phyloP scores from a whole-genome alignment of 176 grass and related monocot genomes.

The Triticum urartu region DNA sequence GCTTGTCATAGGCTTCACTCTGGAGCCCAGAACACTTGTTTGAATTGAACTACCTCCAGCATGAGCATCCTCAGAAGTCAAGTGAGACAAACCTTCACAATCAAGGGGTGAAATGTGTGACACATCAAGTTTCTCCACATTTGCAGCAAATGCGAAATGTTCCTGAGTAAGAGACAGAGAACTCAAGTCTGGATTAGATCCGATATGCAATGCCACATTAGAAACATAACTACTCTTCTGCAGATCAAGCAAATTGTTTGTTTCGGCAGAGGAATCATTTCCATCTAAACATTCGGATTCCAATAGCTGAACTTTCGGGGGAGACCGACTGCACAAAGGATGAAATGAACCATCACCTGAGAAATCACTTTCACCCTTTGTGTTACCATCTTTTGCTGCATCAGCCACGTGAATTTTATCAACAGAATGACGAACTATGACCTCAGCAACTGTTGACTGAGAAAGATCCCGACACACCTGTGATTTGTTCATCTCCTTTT shows the following conservation, averaged over 20 bases:
- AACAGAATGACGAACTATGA: conserved; percentile 20
- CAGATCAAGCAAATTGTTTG: conserved; percentile 33
- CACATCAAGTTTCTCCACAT: conserved; percentile 35
- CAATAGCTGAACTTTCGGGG: conserved; percentile 20
- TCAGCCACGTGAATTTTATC: conserved; percentile 26
- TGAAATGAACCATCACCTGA: conserved; percentile 24
- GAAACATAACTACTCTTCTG: conserved; percentile 22
- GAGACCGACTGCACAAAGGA: conserved; percentile 3
- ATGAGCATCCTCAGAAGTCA: conserved; percentile 21
- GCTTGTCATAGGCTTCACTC: conserved; percentile 34
- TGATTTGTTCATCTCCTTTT: conserved; percentile 32
- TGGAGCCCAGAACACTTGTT: conserved; percentile 26
- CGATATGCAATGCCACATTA: conserved; percentile 28
- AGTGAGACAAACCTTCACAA: conserved; percentile 18
- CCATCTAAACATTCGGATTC: conserved; percentile 15
- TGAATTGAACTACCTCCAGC: conserved; percentile 17
- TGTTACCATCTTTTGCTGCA: conserved; percentile 19
- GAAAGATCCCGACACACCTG: not conserved
- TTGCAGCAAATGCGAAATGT: conserved; percentile 2
- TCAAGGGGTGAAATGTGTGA: not conserved
- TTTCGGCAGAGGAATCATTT: conserved; percentile 27
- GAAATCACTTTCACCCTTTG: conserved; percentile 31
- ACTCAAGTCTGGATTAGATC: conserved; percentile 27
- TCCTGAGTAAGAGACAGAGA: conserved; percentile 12
- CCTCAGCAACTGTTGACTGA: not conserved